A percentile compares a stretch with the other conserved stretches of the same genome.
Conservation (phyloP, 2,329 filamentous ascomycete genomes). For the Calonectria pseudoturangicola region DNA sequence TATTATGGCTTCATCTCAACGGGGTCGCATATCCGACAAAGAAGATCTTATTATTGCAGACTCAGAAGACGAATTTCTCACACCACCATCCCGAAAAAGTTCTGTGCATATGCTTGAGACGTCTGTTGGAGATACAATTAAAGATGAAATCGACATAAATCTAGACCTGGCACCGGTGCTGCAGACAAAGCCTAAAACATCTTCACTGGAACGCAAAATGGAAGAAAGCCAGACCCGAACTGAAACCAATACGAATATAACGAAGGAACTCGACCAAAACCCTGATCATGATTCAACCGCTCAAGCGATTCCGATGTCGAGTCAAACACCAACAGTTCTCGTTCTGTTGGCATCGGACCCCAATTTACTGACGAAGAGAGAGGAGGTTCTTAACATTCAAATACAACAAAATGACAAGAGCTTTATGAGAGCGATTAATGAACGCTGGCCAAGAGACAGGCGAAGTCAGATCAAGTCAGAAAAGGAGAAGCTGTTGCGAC, state of each 20-base stretch:
- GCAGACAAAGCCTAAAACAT: neutral
- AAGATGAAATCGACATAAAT: neutral
- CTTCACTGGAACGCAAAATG: neutral
- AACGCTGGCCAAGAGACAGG: conserved; percentile 66
- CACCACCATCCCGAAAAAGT: conserved; percentile 54
- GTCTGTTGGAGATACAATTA: conserved; percentile 23
- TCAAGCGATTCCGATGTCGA: conserved; percentile 41
- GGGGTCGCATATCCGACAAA: conserved; percentile 43
- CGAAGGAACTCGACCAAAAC: neutral
- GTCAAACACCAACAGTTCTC: conserved; percentile 56
- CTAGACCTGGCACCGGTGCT: neutral
- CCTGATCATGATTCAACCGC: conserved; percentile 29
- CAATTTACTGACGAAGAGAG: conserved; percentile 59
- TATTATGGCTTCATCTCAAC: neutral
- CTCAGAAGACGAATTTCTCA: conserved; percentile 74
- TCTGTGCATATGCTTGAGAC: conserved; percentile 41
- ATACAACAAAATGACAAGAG: conserved; percentile 68
- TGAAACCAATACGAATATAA: neutral
- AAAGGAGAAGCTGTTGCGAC: conserved; percentile 67
- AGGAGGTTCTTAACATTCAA: conserved; percentile 62
- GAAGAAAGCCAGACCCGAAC: conserved; percentile 30
- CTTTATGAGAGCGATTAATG: conserved; percentile 68
- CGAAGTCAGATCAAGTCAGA: conserved; percentile 69
- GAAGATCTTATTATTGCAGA: conserved; percentile 69
- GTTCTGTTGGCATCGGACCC: conserved; percentile 57